Evolutionary conservation across 257 asterid genomes (phyloP), one percentile per base, ranked within the genome.

Genomic region (Leptodermis oblonga): DNA sequence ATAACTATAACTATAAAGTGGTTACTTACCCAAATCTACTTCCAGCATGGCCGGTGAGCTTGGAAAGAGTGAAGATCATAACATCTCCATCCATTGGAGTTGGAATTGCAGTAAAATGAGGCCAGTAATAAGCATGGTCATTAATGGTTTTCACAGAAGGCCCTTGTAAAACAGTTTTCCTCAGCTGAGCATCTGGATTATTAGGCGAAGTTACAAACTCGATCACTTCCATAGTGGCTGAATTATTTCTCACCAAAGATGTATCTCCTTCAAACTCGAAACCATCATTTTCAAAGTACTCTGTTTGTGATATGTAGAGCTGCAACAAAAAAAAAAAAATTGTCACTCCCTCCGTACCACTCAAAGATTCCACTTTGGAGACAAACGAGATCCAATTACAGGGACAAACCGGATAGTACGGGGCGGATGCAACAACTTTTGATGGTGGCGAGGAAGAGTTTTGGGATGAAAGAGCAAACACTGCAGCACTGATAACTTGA

Each of bases 41-140:
- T 71, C 97, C 95, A 15, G 95, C 97, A 75, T 90, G 96, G 28
- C 95, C 95, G 1, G 96, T 85, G 36, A 90, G 86, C 79, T 86
- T 90, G 3, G 96, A 88, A 20, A 86, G 46, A 0, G 96, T 80
- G 26, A 88, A 90, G 11, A 85, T 67, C 96, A 85, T 82, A 73
- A 88, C 41, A 77, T 86, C 97, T 77, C 81, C 90, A 75, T 88
- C 73, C 1, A 88, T 80, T 5, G 90, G 88, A 17, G 82, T 62
- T 37, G 90, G 87, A 71, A 88, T 85, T 52, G 92, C 86, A 0
- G 96, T 73, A 25, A 70, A 90, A 84, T 86, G 89, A 7, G 97
- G 90, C 91, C 97, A 90, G 76, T 84, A 90, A 60, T 85, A 88
- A 37, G 91, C 96, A 63, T 74, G 91, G 71, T 88, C 96, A 70